Base-by-base conservation (phyloP, 2,329 filamentous ascomycete genomes). In the Capronia epimyces region DNA sequence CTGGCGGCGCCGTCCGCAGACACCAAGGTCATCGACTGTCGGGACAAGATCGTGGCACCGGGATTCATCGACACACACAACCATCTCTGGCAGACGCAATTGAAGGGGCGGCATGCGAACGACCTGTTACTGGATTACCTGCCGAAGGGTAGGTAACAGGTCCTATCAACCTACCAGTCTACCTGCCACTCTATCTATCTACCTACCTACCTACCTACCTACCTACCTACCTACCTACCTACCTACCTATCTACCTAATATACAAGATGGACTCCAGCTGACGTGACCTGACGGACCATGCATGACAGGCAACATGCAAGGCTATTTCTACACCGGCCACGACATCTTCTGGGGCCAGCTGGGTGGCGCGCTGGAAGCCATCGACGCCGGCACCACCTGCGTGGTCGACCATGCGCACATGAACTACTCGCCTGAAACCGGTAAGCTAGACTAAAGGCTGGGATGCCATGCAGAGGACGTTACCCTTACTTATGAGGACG, bases 31-130 rank as follows among this genome's bases (percentile, higher is more conserved):
- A 63, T 75, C 31, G 67, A 75, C 49, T 72, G 68, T 25, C 63
- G 57, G 31, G 59, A 60, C 10, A 66, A 62, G 48, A 56, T 61
- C 20, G 49, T 63, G 29, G 63, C 59, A 39, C 65, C 65, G 1
- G 65, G 64, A 9, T 66, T 64, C 57, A 58, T 67, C 16, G 59
- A 64, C 41, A 66, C 63, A n/a, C 62, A 66, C 37, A 53, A 69
- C 40, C 73, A 75, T 58, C 58, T 71, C 8, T 75, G 71, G 71
- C 69, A 74, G 53, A 69, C 67, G 1, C 63, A 67, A 37, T 54
- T 69, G 39, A 71, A 69, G 50, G 67, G 68, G 4, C 57, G 65
- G 24, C 68, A 70, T 63, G 64, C 63, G 0, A 60, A 72, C 47
- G 52, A 75, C 5, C 59, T 65, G 6, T 54, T 75, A 20, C 37